phyloP scores from a whole-genome alignment of 2,329 filamentous ascomycete genomes.

The Pseudonectria foliicola region DNA sequence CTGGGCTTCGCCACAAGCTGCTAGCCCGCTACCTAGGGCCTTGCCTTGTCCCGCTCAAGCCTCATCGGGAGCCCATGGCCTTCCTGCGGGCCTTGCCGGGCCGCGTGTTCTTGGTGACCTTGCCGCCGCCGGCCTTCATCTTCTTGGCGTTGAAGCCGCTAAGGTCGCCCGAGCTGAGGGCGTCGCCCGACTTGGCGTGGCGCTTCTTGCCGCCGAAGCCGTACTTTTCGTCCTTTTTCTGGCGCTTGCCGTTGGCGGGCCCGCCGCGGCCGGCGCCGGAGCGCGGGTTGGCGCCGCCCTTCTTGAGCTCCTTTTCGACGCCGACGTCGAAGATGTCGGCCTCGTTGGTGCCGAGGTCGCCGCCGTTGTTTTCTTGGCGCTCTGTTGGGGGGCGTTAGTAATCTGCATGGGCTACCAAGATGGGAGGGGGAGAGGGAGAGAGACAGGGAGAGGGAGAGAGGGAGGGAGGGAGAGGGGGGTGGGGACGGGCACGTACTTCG shows the following conservation, averaged over 20 bases:
- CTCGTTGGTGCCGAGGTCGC: slow-evolving; percentile 62
- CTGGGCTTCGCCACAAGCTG: too few species aligned
- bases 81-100: slow-evolving; percentile 48
- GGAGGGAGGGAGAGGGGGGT: slow-evolving; percentile 12
- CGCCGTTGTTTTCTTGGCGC: slow-evolving; percentile 63
- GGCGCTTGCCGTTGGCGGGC: slow-evolving; percentile 53
- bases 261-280: slow-evolving; percentile 32
- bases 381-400: slow-evolving; percentile 47
- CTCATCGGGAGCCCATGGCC: slow-evolving; percentile 26
- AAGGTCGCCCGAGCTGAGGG: slow-evolving; percentile 72
- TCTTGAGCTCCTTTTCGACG: slow-evolving; percentile 59
- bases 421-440: too few species aligned
- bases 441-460: too few species aligned
- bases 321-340: slow-evolving; percentile 88
- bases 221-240: slow-evolving; percentile 92
- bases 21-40: too few species aligned
- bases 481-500: slow-evolving; percentile 61
- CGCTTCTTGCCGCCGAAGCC: slow-evolving; percentile 96
- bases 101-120: slow-evolving; percentile 34
- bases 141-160: slow-evolving; percentile 70
- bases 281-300: slow-evolving; percentile 29
- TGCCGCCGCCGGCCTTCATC: slow-evolving; percentile 61
- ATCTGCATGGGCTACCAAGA: too few species aligned
- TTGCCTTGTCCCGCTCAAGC: neutral
- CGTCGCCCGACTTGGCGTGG: slow-evolving; percentile 84